Percentiles rank a stretch among this genome's conserved stretches.
Conservation (phyloP, 495 filamentous ascomycete species). For the Podospora appendiculata region DNA sequence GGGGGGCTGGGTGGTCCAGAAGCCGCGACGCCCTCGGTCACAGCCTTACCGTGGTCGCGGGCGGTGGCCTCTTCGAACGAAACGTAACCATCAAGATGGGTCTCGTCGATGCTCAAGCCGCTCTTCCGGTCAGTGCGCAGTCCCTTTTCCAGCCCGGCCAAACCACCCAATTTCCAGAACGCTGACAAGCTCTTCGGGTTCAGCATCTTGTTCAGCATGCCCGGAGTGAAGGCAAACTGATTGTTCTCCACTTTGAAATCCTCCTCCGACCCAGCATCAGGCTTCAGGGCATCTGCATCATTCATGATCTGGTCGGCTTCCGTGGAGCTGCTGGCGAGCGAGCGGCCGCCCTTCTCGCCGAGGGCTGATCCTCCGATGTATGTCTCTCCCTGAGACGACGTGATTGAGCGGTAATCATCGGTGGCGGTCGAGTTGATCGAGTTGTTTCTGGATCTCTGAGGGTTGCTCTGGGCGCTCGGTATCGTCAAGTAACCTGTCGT, state of each 20-base stretch:
- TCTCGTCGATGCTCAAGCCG: slow-evolving; percentile 62
- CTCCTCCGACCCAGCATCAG: slow-evolving; percentile 56
- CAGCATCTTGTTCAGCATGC: slow-evolving; percentile 65
- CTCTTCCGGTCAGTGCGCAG: slow-evolving; percentile 55
- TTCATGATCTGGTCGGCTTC: slow-evolving; percentile 44
- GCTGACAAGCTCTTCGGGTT: slow-evolving; percentile 69
- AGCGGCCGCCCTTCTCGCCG: slow-evolving; percentile 28
- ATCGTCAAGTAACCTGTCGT: slow-evolving; percentile 37
- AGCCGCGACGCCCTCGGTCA: slow-evolving; percentile 18
- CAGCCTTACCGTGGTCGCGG: slow-evolving; percentile 17
- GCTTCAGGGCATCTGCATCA: slow-evolving; percentile 48
- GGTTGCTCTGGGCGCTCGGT: slow-evolving; percentile 24
- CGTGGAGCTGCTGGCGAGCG: slow-evolving; percentile 17
- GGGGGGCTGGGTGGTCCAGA: slow-evolving; percentile 10
- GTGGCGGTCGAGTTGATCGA: slow-evolving; percentile 43
- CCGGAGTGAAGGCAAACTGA: slow-evolving; percentile 63
- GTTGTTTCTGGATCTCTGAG: slow-evolving; percentile 36
- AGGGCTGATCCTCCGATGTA: slow-evolving; percentile 26
- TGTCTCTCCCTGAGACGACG: slow-evolving; percentile 37
- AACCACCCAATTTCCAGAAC: slow-evolving; percentile 60
- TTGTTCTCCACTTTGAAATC: slow-evolving; percentile 61
- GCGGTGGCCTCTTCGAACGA: slow-evolving; percentile 53
- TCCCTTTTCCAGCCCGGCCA: slow-evolving; percentile 59
- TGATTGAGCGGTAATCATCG: slow-evolving; percentile 39
- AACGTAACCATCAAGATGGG: slow-evolving; percentile 45